Evolutionary conservation across 1,284 basidiomycete species (phyloP).

Genomic region (Boletus mariae): DNA sequence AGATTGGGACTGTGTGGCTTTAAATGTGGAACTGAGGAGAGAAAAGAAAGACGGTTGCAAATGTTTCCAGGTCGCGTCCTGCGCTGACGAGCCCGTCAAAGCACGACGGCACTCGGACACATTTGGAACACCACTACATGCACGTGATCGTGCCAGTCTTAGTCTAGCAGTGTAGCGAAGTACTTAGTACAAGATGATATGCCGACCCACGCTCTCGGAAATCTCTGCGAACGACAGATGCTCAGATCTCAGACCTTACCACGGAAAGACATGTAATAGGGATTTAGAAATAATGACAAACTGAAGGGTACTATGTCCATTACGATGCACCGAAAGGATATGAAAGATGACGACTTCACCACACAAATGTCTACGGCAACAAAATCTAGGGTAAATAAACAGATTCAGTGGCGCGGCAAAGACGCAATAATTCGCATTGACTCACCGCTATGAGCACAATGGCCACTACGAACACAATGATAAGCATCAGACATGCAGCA

Average conservation of each 20-base stretch:
- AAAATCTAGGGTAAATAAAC: constrained; percentile 15
- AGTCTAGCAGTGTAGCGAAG: no score
- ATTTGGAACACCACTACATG: constrained; percentile 30
- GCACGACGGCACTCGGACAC: constrained; percentile 19
- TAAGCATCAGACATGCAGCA: constrained; percentile 85
- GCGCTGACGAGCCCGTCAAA: constrained; percentile 35
- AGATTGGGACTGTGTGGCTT: constrained; percentile 4
- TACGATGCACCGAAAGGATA: constrained; percentile 5
- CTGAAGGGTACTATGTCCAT: constrained; percentile 15
- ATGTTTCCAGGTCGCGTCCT: constrained; percentile 35
- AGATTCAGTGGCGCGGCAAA: background rate
- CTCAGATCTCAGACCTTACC: no score
- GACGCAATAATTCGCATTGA: background rate
- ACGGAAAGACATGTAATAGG: constrained; percentile 9
- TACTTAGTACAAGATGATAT: no score
- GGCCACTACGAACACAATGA: constrained; percentile 84
- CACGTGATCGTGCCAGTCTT: constrained; percentile 22
- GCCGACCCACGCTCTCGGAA: no score
- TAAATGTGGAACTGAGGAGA: constrained; percentile 14
- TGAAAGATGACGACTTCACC: background rate
- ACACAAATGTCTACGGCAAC: constrained; percentile 18
- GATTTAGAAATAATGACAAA: constrained; percentile 27
- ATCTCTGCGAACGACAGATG: no score
- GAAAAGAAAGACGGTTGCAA: constrained; percentile 15
- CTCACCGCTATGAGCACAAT: constrained; percentile 88